Percentiles rank a stretch among this genome's conserved stretches.
These are phyloP conservation scores for Blechomonas ayalai DNA, from an alignment of 208 protist genomes.

Conservation along the genomic window DNA sequence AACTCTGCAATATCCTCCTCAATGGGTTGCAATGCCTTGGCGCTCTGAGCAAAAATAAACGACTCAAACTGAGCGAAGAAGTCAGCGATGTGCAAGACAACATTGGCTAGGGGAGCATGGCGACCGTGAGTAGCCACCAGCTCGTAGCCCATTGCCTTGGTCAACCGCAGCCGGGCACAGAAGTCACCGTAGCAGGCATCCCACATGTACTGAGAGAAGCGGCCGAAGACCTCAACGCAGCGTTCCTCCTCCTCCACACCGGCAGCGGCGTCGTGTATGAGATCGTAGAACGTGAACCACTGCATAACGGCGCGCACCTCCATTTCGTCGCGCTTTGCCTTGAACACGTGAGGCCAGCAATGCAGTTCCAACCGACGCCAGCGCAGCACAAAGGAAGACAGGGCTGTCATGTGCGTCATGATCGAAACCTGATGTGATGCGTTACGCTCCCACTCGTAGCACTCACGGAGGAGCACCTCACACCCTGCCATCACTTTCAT, in stretches of 20 bases:
- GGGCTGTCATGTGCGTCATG: conserved; percentile 75
- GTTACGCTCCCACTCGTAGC: conserved; percentile 96
- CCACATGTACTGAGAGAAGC: conserved; percentile 79
- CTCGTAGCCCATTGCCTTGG: conserved; percentile 63
- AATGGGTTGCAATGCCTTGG: conserved; percentile 42
- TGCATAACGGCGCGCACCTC: conserved; percentile 48
- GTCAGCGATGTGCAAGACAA: conserved; percentile 64
- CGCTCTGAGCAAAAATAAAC: conserved; percentile 31
- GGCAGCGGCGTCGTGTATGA: conserved; percentile 22
- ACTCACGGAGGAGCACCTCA: conserved; percentile 92
- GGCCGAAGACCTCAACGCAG: conserved; percentile 39
- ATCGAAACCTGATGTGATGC: conserved; percentile 88
- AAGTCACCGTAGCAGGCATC: conserved; percentile 71
- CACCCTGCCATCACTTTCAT: conserved; percentile 93
- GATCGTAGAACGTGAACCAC: conserved; percentile 79
- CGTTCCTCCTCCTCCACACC: conserved; percentile 19
- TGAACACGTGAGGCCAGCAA: conserved; percentile 91
- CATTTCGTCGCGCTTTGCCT: conserved; percentile 68
- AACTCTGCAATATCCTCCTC: conserved; percentile 87
- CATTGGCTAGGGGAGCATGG: conserved; percentile 55
- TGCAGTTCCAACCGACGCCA: conserved; percentile 97
- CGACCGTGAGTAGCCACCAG: conserved; percentile 27
- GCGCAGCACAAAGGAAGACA: conserved; percentile 91
- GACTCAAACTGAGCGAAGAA: conserved; percentile 80
- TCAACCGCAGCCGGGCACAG: conserved; percentile 44